phyloP scores from a whole-genome alignment of 768 basidiomycete species.

The Auricularia sp. region DNA sequence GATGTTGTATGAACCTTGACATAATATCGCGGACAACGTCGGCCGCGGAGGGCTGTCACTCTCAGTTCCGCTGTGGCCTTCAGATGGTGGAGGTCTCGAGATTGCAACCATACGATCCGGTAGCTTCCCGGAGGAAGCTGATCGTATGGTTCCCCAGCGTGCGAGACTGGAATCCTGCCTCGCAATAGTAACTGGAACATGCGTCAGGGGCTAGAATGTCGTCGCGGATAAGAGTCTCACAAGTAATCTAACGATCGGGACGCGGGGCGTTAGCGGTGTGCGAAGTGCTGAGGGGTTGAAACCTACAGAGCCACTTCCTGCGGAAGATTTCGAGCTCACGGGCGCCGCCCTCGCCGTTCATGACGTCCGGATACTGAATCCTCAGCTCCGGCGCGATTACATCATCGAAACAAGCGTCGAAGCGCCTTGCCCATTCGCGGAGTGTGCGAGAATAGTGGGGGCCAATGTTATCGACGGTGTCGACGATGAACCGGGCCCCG shows the following conservation, averaged over 20 bases:
- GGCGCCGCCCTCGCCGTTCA: conserved; percentile 31
- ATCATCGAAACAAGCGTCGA: conserved; percentile 46
- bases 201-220: not conserved
- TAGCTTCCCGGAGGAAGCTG: conserved; percentile 56
- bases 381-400: conserved; percentile 50
- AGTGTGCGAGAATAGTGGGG: conserved; percentile 80
- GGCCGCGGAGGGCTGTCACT: too few relatives aligned
- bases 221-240: conserved; percentile 15
- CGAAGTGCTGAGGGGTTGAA: not conserved
- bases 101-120: conserved; percentile 45
- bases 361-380: conserved; percentile 51
- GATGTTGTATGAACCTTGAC: too few relatives aligned
- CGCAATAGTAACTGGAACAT: conserved; percentile 49
- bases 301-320: conserved; percentile 63
- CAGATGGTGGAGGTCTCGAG: too few relatives aligned
- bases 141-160: conserved; percentile 59
- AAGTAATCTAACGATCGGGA: conserved; percentile 31
- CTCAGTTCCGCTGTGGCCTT: too few relatives aligned
- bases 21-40: too few relatives aligned
- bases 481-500: conserved; percentile 71
- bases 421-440: conserved; percentile 62
- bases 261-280: not conserved
- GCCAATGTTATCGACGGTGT: conserved; percentile 77
- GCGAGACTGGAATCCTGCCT: conserved; percentile 59
- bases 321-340: conserved; percentile 65